Evolutionary conservation across 306 rosid genomes (phyloP).

Genomic region (Trichosanthes cucumerina): DNA sequence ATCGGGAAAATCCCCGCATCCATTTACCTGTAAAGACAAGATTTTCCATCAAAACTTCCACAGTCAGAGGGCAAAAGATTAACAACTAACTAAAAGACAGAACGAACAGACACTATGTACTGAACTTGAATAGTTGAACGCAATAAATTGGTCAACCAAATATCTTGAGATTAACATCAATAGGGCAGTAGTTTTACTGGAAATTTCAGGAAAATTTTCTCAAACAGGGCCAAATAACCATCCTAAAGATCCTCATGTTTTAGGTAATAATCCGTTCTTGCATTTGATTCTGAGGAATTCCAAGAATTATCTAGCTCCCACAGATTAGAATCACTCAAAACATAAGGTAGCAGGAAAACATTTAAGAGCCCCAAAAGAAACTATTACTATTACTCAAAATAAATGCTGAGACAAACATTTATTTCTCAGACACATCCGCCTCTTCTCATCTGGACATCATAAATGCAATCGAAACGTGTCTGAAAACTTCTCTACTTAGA

Average conservation of each 20-base stretch:
- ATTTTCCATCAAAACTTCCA: constrained; percentile 11
- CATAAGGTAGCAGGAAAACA: not conserved
- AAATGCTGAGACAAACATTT: constrained; percentile 3
- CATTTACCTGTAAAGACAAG: constrained; percentile 47
- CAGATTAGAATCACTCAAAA: not conserved
- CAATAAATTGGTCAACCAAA: not conserved
- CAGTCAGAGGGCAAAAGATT: not conserved
- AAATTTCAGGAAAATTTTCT: not conserved
- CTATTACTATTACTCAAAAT: not conserved
- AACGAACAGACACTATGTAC: not conserved
- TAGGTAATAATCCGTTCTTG: not conserved
- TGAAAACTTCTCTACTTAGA: not conserved
- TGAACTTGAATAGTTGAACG: not conserved
- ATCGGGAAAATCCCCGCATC: constrained; percentile 60
- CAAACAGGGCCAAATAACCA: not conserved
- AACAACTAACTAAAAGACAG: not conserved
- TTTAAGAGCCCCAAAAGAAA: not conserved
- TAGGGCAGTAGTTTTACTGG: not conserved
- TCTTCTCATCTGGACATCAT: not conserved
- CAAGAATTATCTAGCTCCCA: not conserved
- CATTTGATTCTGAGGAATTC: not conserved
- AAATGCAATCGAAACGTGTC: constrained; percentile 9
- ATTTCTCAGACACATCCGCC: not conserved
- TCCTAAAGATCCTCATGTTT: not conserved
- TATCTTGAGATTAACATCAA: not conserved